phyloP scores from a whole-genome alignment of 176 grass and related monocot genomes.

The Areca catechu region DNA sequence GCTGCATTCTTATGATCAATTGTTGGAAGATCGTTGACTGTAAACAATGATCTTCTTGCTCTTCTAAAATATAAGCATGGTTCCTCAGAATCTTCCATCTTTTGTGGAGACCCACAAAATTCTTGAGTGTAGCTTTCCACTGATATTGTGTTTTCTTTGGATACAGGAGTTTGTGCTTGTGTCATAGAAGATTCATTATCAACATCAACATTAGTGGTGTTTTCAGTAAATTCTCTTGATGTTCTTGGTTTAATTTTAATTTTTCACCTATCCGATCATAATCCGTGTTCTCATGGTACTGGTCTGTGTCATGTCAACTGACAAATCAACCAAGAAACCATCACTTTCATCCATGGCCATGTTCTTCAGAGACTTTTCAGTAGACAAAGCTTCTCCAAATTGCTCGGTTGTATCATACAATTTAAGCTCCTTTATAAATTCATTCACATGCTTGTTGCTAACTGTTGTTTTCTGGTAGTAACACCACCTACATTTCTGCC shows the following conservation, averaged over 20 bases:
- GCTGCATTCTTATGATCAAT: slow-evolving; percentile 13
- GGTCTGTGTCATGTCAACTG: neutral
- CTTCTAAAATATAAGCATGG: slow-evolving; percentile 10
- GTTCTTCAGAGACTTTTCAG: neutral
- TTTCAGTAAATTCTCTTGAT: slow-evolving; percentile 16
- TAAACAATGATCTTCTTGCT: slow-evolving; percentile 23
- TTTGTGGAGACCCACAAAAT: slow-evolving; percentile 10
- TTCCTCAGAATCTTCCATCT: slow-evolving; percentile 20
- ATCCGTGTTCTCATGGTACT: slow-evolving; percentile 1
- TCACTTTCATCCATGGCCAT: neutral
- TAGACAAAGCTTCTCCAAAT: too few relatives aligned
- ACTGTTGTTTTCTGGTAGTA: neutral
- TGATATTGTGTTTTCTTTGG: neutral
- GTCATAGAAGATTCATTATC: slow-evolving; percentile 21
- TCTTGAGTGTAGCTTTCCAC: slow-evolving; percentile 7
- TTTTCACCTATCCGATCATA: slow-evolving; percentile 19
- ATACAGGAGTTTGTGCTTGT: slow-evolving; percentile 15
- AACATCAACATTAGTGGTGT: slow-evolving; percentile 20
- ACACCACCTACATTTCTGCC: neutral
- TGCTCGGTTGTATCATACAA: neutral
- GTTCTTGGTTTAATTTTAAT: neutral
- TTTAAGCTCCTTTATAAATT: neutral
- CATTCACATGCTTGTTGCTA: too few relatives aligned
- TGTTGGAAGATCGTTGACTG: slow-evolving; percentile 20
- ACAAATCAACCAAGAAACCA: neutral